Evolutionary conservation across 2,329 filamentous ascomycete genomes (phyloP), one percentile per base, ranked within the genome.

Genomic region (Stagonosporopsis rhizophila): DNA sequence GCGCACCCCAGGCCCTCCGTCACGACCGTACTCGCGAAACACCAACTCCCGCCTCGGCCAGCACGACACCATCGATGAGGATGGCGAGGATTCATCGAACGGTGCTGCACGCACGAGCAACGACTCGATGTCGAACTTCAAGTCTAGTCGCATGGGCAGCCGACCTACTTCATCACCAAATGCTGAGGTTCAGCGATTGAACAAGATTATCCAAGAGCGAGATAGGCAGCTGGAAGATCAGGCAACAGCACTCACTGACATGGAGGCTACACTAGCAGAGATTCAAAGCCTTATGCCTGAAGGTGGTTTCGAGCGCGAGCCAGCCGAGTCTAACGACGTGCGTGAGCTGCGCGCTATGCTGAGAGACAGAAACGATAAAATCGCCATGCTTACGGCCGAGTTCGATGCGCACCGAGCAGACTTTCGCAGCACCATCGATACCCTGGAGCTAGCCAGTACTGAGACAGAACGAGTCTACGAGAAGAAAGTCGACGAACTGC

Each of bases 391-490:
- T 65, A 98, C 93, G 0, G 87, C 91, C 8, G 95, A 99, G 72
- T 99, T 99, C 68, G 95, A 99, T 72, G 87, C 89, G 9, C 94
- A 99, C 73, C 86, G 95, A 56, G 94, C 95, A 17, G 95, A 99
- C 75, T 99, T 99, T 78, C 84, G 95, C 64, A 96, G 91, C 75
- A 99, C 95, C 17, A 95, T 99, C 59, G 95, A 99, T 77, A 96
- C 94, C 0, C 82, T 99, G 46, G 95, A 99, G 76, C 86, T 98
- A 80, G 96, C 95, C 2, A 96, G 92, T 71, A 90, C 92, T 0
- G 95, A 99, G 79, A 99, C 95, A 0, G 90, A 97, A 77, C 85
- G 94, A 23, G 94, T 99, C 14, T 99, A 99, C 73, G 95, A 99
- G 74, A 90, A 92, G 75, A 90, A 91, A 77, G 91, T 98, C 59